Conservation (phyloP, 2,329 filamentous ascomycete species). For the Ilyonectria destructans region DNA sequence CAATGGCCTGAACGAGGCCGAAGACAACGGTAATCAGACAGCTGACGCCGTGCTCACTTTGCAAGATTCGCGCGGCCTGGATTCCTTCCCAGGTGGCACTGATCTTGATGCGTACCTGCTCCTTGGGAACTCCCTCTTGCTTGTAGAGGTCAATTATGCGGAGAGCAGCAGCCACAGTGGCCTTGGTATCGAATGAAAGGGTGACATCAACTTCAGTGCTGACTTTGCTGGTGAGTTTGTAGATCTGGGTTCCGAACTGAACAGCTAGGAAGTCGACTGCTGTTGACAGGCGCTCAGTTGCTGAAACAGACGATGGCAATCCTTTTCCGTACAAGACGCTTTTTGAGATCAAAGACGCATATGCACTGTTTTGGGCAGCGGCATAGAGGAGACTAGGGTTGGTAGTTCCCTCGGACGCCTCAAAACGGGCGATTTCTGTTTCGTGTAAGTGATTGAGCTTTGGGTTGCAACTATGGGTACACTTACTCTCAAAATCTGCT, state of each 20-base stretch:
- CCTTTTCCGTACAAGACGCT: background rate
- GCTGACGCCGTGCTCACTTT: slow-evolving; percentile 6
- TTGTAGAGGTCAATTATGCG: slow-evolving; percentile 14
- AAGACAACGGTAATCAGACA: slow-evolving; percentile 5
- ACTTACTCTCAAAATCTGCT: background rate
- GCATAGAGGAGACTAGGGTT: slow-evolving; percentile 6
- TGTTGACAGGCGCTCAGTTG: background rate
- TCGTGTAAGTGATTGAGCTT: background rate
- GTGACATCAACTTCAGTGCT: slow-evolving; percentile 7
- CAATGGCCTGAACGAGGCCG: slow-evolving; percentile 1
- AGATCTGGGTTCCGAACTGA: slow-evolving; percentile 11
- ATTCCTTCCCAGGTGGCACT: slow-evolving; percentile 10
- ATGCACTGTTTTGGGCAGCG: background rate
- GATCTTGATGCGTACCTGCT: slow-evolving; percentile 12
- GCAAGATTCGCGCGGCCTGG: slow-evolving; percentile 3
- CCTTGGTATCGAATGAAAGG: background rate
- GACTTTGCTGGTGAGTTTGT: slow-evolving; percentile 8
- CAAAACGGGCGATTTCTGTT: background rate
- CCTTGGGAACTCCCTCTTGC: slow-evolving; percentile 2
- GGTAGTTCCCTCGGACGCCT: background rate
- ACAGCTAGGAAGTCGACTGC: slow-evolving; percentile 5
- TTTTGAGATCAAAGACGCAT: background rate
- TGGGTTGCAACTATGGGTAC: background rate
- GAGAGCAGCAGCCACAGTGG: background rate
- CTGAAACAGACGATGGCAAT: background rate